A percentile compares a stretch with the other conserved stretches of the same genome.
These are phyloP conservation scores for Taphrina communis DNA, from an alignment of 1,139 yeast genomes.

Conservation along the genomic window DNA sequence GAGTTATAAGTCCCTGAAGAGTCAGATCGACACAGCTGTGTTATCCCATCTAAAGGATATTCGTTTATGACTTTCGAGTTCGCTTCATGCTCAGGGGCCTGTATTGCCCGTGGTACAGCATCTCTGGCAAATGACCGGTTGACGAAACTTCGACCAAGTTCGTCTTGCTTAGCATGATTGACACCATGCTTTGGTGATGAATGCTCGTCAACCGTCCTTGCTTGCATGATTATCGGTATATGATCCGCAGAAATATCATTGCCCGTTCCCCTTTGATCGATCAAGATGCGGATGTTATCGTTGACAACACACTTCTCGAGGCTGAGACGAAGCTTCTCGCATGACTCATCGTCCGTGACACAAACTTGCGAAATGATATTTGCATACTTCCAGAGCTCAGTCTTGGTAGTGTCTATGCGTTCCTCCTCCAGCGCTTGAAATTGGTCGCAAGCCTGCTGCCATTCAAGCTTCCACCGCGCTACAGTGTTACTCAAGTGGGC, in stretches of 20 bases:
- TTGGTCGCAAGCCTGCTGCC: slow-evolving; percentile 70
- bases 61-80: slow-evolving; percentile 24
- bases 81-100: slow-evolving; percentile 1
- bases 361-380: slow-evolving; percentile 77
- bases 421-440: slow-evolving; percentile 80
- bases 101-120: not conserved
- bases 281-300: slow-evolving; percentile 65
- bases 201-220: not conserved
- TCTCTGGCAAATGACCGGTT: not conserved
- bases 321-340: slow-evolving; percentile 69
- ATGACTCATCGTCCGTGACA: slow-evolving; percentile 76
- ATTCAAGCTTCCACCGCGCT: slow-evolving; percentile 76
- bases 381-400: slow-evolving; percentile 82
- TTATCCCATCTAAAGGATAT: slow-evolving; percentile 42
- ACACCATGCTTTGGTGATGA: not conserved
- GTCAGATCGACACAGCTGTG: slow-evolving; percentile 42
- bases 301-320: slow-evolving; percentile 73
- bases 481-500: slow-evolving; percentile 68
- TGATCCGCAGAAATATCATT: slow-evolving; percentile 66
- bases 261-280: slow-evolving; percentile 69
- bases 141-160: not conserved
- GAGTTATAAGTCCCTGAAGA: slow-evolving; percentile 25
- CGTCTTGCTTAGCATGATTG: slow-evolving; percentile 11
- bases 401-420: slow-evolving; percentile 73
- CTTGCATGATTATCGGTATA: slow-evolving; percentile 55